Conservation (phyloP, 202 grass and related monocot genomes). For the Alloteropsis angusta region DNA sequence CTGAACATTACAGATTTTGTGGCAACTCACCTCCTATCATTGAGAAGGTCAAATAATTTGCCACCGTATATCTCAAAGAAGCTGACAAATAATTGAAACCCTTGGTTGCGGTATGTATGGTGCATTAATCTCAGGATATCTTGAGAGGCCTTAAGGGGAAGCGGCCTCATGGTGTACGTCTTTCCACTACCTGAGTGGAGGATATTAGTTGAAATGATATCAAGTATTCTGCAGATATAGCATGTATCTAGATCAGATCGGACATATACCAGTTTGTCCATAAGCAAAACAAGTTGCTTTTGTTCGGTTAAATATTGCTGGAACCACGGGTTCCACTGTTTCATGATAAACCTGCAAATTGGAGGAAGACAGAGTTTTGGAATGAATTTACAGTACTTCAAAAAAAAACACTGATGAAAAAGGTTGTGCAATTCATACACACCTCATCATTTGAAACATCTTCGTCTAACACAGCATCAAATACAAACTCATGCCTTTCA, state of each 20-base stretch:
- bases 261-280: constrained; percentile 79
- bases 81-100: constrained; percentile 85
- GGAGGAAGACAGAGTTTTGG: constrained; percentile 1
- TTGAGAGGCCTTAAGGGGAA: constrained; percentile 92
- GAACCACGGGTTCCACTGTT: constrained; percentile 92
- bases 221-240: constrained; percentile 16
- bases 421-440: background rate
- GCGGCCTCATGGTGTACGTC: constrained; percentile 93
- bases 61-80: constrained; percentile 99
- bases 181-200: constrained; percentile 79
- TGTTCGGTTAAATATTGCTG: constrained; percentile 89
- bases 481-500: constrained; percentile 94
- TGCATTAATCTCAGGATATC: constrained; percentile 97
- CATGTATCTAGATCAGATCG: constrained; percentile 16
- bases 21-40: constrained; percentile 69
- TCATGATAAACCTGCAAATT: constrained; percentile 81
- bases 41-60: constrained; percentile 92
- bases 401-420: background rate
- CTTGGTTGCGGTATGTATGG: constrained; percentile 84
- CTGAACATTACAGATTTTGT: background rate
- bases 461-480: constrained; percentile 95
- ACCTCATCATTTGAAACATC: constrained; percentile 98
- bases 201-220: constrained; percentile 13
- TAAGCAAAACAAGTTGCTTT: constrained; percentile 99
- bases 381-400: constrained; percentile 4